phyloP scores from a whole-genome alignment of 768 basidiomycete species.

The Amyloporia xantha region DNA sequence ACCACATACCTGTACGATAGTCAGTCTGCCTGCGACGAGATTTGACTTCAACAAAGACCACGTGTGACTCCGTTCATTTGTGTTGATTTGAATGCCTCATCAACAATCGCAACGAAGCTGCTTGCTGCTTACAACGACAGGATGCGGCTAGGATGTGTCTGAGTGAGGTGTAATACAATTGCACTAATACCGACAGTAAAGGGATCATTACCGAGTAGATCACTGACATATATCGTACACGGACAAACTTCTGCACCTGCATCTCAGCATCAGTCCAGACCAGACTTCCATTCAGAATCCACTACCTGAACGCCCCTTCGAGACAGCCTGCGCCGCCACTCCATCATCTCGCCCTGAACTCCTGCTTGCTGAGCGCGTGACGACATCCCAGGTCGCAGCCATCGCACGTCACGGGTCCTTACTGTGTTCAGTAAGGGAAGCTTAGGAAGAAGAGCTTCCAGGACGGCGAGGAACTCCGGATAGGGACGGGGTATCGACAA shows the following conservation, averaged over 20 bases:
- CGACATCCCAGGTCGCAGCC: slow-evolving; percentile 65
- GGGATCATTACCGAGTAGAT: neutral
- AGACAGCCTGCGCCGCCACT: slow-evolving; percentile 60
- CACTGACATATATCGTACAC: neutral
- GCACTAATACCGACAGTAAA: neutral
- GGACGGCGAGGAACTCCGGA: slow-evolving; percentile 44
- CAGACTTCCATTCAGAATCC: slow-evolving; percentile 63
- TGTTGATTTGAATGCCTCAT: too few relatives aligned
- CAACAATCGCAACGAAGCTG: too few relatives aligned
- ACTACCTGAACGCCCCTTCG: slow-evolving; percentile 55
- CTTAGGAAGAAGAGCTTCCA: slow-evolving; percentile 49
- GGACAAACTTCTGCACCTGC: neutral
- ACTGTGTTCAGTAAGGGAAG: slow-evolving; percentile 53
- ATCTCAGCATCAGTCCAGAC: slow-evolving; percentile 7
- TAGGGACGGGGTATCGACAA: slow-evolving; percentile 74
- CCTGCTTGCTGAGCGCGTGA: slow-evolving; percentile 63
- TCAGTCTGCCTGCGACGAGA: too few relatives aligned
- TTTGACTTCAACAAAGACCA: too few relatives aligned
- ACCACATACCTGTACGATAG: too few relatives aligned
- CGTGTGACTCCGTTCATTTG: too few relatives aligned
- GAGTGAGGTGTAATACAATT: neutral
- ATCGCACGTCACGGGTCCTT: slow-evolving; percentile 61
- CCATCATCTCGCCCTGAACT: slow-evolving; percentile 73
- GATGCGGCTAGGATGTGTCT: too few relatives aligned
- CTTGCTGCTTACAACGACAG: too few relatives aligned